Evolutionary conservation across 176 grass and related monocot genomes (phyloP).

Genomic region (Avena sativa): DNA sequence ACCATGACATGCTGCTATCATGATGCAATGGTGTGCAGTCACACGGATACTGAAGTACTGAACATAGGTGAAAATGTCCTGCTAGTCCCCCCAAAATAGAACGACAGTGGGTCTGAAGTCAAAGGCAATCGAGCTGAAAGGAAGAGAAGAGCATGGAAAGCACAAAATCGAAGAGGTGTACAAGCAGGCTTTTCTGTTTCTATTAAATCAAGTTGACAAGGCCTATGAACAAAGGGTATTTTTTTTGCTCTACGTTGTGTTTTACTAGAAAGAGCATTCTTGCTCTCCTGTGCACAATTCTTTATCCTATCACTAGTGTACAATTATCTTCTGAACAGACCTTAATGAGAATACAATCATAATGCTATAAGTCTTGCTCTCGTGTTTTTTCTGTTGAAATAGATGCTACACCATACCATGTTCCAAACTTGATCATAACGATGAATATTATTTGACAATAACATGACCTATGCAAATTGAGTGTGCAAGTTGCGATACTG

Average conservation of each 20-base stretch:
- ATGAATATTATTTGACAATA: not conserved
- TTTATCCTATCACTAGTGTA: not conserved
- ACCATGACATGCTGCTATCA: not conserved
- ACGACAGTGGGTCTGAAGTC: not conserved
- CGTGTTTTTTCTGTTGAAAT: conserved; percentile 18
- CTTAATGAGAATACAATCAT: too few species aligned
- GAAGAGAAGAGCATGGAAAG: conserved; percentile 19
- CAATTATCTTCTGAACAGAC: not conserved
- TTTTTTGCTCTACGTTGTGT: not conserved
- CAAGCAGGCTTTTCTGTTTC: not conserved
- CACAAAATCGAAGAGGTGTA: conserved; percentile 17
- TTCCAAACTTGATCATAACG: not conserved
- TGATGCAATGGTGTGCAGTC: not conserved
- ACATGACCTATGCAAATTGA: conserved; percentile 4
- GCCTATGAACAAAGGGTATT: not conserved
- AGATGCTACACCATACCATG: not conserved
- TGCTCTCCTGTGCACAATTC: not conserved
- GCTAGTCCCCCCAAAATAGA: not conserved
- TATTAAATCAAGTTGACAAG: not conserved
- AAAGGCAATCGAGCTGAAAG: not conserved
- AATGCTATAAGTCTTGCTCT: too few species aligned
- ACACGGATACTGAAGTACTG: not conserved
- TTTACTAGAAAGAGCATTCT: not conserved
- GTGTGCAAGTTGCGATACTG: not conserved
- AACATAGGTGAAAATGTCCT: not conserved